Evolutionary conservation across 805 yeast species (phyloP).

Genomic region (Saturnispora sanitii): DNA sequence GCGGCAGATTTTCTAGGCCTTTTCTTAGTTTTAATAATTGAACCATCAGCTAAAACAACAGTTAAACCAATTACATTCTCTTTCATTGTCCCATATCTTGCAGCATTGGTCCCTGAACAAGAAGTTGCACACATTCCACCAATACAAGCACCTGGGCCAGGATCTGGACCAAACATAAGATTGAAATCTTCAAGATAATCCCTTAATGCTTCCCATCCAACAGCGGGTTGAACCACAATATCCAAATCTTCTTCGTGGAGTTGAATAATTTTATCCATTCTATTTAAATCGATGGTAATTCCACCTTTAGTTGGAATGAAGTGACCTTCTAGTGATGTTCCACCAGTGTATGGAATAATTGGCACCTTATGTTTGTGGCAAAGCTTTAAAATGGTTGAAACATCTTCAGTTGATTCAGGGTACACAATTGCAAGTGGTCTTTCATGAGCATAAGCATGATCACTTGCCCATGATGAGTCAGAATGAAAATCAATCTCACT

Average conservation of each 20-base stretch:
- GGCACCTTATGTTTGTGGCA: conserved; percentile 56
- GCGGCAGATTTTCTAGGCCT: conserved; percentile 74
- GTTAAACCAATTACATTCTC: conserved; percentile 62
- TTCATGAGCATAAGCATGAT: conserved; percentile 26
- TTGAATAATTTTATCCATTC: conserved; percentile 48
- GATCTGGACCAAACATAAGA: conserved; percentile 66
- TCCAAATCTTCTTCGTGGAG: conserved; percentile 61
- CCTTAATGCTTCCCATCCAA: conserved; percentile 66
- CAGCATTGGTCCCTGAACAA: conserved; percentile 75
- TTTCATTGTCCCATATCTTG: conserved; percentile 71
- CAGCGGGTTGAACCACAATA: conserved; percentile 66
- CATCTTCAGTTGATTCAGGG: conserved; percentile 59
- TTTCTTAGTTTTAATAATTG: conserved; percentile 60
- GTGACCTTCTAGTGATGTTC: conserved; percentile 75
- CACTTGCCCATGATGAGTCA: conserved; percentile 27
- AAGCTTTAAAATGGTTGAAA: conserved; percentile 49
- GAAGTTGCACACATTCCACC: conserved; percentile 74
- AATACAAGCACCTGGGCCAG: conserved; percentile 71
- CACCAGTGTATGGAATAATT: conserved; percentile 68
- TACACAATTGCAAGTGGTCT: conserved; percentile 40
- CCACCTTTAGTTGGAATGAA: conserved; percentile 61
- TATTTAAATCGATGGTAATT: conserved; percentile 49
- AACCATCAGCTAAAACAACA: conserved; percentile 74
- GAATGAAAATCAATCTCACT: conserved; percentile 26
- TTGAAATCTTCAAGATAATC: conserved; percentile 39